Evolutionary conservation across 257 asterid species (phyloP), one percentile per base, ranked within the genome.

Genomic region (Primulina huaijiensis): DNA sequence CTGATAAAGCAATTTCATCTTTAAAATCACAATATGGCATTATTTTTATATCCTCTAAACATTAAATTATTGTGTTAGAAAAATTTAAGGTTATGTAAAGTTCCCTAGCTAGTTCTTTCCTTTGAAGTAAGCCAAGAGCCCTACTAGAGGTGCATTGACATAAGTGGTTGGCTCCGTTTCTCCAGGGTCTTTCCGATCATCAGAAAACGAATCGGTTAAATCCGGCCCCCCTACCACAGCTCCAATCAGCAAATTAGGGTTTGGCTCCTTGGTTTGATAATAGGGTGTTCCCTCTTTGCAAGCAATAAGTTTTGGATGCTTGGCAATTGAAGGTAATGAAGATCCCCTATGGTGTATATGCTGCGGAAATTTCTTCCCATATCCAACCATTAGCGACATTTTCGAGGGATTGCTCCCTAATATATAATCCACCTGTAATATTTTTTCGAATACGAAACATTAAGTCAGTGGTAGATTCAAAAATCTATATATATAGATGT

Each of bases 331-430:
- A 0, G 87, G 85, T 70, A 80, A 62, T 34, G 90, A 80, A 4
- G 90, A 81, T 0, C 73, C 86, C n/a, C 86, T 76, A 43, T 85
- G 90, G 77, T 85, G 90, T 60, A 83, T 75, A 37, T 83, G 79
- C 67, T 68, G 70, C 0, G 88, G 90, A 60, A 1, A 85, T 23
- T 70, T 79, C 3, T 17, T 34, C 16, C 85, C 86, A 67, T 83
- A 85, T 4, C 90, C 86, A 63, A 83, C 83, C 90, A 85, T 83
- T 57, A 75, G 81, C 6, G 88, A 83, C 79, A 75, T 72, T 1
- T 65, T 64, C 77, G 66, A 3, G 12, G 86, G 90, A 77, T 83
- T 85, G 46, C 37, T 62, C 20, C 90, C 90, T 30, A 83, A 43
- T 68, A 83, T 77, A 35, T 85, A 85, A 31, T 85, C 69, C 66